Evolutionary conservation across 1,139 yeast species (phyloP).

Genomic region (Meyerozyma smithsonii): DNA sequence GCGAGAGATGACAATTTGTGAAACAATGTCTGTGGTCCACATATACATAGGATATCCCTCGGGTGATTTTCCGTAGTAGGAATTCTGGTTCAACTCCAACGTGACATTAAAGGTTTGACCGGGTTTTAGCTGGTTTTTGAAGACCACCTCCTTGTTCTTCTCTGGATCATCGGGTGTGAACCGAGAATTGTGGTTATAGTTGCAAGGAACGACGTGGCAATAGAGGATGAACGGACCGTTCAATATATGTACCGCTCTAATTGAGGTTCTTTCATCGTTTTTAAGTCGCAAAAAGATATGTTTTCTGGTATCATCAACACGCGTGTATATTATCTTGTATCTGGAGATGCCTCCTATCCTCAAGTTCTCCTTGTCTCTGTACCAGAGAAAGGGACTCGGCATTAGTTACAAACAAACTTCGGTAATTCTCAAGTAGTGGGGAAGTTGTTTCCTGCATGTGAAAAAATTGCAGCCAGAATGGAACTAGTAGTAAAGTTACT

Average conservation of each 20-base stretch:
- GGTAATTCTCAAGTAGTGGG: background rate
- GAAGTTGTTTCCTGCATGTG: background rate
- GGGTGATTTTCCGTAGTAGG: slow-evolving; percentile 15
- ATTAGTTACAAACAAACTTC: background rate
- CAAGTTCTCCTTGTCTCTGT: slow-evolving; percentile 32
- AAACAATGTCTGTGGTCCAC: slow-evolving; percentile 20
- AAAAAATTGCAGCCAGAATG: background rate
- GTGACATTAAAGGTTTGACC: slow-evolving; percentile 15
- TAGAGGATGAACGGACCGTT: slow-evolving; percentile 61
- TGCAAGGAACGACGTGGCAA: slow-evolving; percentile 53
- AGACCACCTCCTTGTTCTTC: slow-evolving; percentile 27
- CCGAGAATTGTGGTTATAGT: slow-evolving; percentile 32
- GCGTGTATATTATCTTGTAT: slow-evolving; percentile 26
- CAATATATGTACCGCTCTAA: slow-evolving; percentile 50
- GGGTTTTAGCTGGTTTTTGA: slow-evolving; percentile 12
- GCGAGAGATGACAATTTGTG: slow-evolving; percentile 20
- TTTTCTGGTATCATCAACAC: slow-evolving; percentile 12
- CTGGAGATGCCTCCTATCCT: slow-evolving; percentile 38
- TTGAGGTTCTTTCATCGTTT: slow-evolving; percentile 45
- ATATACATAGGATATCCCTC: slow-evolving; percentile 12
- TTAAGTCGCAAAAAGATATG: slow-evolving; percentile 39
- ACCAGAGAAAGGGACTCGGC: slow-evolving; percentile 25
- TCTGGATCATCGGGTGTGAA: slow-evolving; percentile 24
- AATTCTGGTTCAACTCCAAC: slow-evolving; percentile 39
- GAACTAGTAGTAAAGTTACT: background rate